These are phyloP conservation scores for Podospora comata DNA, from an alignment of 495 filamentous ascomycete species.

Conservation along the genomic window DNA sequence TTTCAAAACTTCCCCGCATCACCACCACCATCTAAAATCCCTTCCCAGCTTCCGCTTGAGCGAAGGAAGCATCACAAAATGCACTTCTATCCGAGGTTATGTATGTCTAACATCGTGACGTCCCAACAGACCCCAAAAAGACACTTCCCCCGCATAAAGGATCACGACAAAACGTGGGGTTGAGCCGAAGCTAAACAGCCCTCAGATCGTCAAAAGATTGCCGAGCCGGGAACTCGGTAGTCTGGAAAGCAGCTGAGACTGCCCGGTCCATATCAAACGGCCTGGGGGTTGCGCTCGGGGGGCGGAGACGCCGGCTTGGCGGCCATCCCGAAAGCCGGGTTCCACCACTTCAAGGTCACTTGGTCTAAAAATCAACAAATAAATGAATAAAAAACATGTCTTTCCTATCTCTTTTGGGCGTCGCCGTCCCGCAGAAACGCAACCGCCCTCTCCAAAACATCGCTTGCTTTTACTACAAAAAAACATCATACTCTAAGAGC, in stretches of 20 bases:
- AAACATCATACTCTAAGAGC: slow-evolving; percentile 40
- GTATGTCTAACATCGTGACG: not conserved
- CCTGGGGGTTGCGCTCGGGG: not conserved
- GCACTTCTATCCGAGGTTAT: slow-evolving; percentile 12
- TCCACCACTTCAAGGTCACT: not conserved
- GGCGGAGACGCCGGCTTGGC: not conserved
- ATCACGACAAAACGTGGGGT: not conserved
- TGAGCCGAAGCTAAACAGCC: not conserved
- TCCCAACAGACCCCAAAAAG: not conserved
- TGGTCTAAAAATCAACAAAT: not conserved
- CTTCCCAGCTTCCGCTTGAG: slow-evolving; percentile 17
- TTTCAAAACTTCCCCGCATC: slow-evolving; percentile 5
- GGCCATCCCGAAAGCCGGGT: not conserved
- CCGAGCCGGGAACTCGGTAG: not conserved
- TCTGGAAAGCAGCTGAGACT: not conserved
- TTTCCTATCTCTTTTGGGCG: slow-evolving; percentile 24
- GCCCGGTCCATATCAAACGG: not conserved
- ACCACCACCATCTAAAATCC: not conserved
- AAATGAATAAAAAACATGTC: not conserved
- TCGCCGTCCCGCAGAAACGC: slow-evolving; percentile 18
- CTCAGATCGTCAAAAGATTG: not conserved
- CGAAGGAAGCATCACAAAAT: slow-evolving; percentile 11
- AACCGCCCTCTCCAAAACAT: slow-evolving; percentile 18
- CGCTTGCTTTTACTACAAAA: slow-evolving; percentile 24
- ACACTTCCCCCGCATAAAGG: not conserved